Conservation (phyloP, 441 rosid species). For the Adansonia gregorii region DNA sequence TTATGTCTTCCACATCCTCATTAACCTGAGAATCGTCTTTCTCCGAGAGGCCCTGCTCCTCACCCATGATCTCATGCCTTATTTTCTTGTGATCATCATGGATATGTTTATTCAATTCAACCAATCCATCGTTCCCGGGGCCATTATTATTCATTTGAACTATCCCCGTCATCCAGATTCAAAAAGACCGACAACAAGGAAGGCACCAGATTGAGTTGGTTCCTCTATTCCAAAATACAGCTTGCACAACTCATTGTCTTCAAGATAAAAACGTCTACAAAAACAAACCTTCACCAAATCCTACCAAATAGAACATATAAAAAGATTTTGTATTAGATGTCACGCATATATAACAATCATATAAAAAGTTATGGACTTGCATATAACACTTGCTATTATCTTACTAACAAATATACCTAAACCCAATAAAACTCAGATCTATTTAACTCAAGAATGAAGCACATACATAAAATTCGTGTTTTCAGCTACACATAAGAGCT, state of each 20-base stretch:
- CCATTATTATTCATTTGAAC: constrained; percentile 35
- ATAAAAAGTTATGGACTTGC: not conserved
- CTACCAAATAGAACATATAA: constrained; percentile 6
- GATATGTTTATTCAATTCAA: constrained; percentile 31
- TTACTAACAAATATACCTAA: not conserved
- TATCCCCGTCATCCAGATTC: constrained; percentile 45
- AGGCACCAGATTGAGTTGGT: constrained; percentile 20
- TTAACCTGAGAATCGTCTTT: constrained; percentile 43
- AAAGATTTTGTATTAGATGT: not conserved
- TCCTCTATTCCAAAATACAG: constrained; percentile 29
- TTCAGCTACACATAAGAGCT: not conserved
- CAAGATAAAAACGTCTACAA: constrained; percentile 21
- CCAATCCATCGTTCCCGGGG: constrained; percentile 29
- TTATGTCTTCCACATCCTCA: constrained; percentile 33
- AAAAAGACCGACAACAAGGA: constrained; percentile 27
- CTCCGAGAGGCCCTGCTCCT: constrained; percentile 43
- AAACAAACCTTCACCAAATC: constrained; percentile 25
- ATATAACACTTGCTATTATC: not conserved
- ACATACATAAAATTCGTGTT: not conserved
- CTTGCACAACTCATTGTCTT: constrained; percentile 36
- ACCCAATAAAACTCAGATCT: not conserved
- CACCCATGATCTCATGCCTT: constrained; percentile 37
- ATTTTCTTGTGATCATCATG: constrained; percentile 34
- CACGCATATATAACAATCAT: not conserved
- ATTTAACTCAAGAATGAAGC: not conserved